Evolutionary conservation across 75 land plant species (phyloP), one percentile per base, ranked within the genome.

Genomic region (Cryptomeria japonica): DNA sequence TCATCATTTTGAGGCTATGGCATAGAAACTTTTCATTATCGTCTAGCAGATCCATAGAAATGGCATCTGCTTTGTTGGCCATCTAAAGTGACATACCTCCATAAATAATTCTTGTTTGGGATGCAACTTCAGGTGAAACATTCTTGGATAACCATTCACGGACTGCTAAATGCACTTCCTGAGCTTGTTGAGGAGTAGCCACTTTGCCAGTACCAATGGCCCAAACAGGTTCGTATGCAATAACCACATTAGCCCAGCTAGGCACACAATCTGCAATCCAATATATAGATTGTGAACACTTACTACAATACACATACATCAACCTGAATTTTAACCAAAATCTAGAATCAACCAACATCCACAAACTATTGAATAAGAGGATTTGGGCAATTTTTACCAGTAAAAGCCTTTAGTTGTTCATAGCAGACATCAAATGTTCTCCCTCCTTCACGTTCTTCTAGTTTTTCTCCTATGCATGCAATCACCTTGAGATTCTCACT

Each of bases 181-280:
- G 99, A n/a, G 99, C 99, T 86, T 98, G 99, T 87, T 89, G 86
- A 10, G 99, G 99, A 70, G 93, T 91, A 19, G 99, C 99, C 49
- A 98, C 99, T 91, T 98, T 97, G 73, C 99, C 99, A 42, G 99
- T 98, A 49, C 99, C 99, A 89, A 98, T 98, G 19, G 99, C 99
- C 99, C 99, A 98, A 16, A 98, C 99, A 53, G 99, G 99, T 92
- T 98, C 99, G 91, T 97, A 98, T 5, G 99, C 99, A 89, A 98
- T 89, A 34, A 98, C 99, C 47, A 98, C 86, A 85, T 95, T 87
- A 68, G 92, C 92, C 99, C 99, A 98, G 87, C 96, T 91, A 18
- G 97, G 90, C 1, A 98, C 92, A 70, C 85, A 90, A 93, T 96
- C 98, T 96, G 92, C 86, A 89, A 28, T 80, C 55, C 22, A 88